Evolutionary conservation across 305 asterid genomes (phyloP), one percentile per base, ranked within the genome.

Genomic region (Nicotiana rustica): DNA sequence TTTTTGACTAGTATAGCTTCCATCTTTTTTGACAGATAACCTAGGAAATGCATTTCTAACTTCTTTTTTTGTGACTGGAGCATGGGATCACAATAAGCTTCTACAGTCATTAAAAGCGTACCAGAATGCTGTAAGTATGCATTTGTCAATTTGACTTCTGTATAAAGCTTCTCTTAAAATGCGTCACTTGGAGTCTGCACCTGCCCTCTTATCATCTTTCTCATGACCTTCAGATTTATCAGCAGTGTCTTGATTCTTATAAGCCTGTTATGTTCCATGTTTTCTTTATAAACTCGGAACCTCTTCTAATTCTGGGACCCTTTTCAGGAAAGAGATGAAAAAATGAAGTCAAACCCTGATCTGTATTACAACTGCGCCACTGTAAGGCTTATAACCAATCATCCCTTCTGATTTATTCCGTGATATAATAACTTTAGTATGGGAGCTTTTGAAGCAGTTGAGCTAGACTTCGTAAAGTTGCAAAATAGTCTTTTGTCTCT

Each of bases 31-130:
- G 82, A 41, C 97, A 94, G 99, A 96, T 88, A 96, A 92, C 87
- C 89, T 96, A 12, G 99, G 97, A 78, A 94, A 94, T 91, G 98
- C 97, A 21, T 92, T 87, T 86, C 92, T 94, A 84, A 93, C 96
- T 60, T 94, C 94, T 59, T 96, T 94, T 87, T 94, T 96, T 84
- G 92, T 89, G 79, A 91, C 93, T 82, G 98, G 97, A 88, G 91
- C 96, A 10, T 91, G 97, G 99, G 96, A 96, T 85, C 94, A 90
- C 84, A 87, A 85, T 79, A 91, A 89, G 88, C 95, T 96, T 82
- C 87, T 84, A 83, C 97, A 92, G 83, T 91, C 97, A 35, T 83
- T 96, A 85, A 96, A 94, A 91, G 93, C 99, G 8, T 96, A 96
- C 90, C 98, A 96, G 85, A 97, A 94, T 86, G 98, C 97, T 88